Evolutionary conservation across 2,329 filamentous ascomycete genomes (phyloP), one percentile per base, ranked within the genome.

Genomic region (Curvularia lunata): DNA sequence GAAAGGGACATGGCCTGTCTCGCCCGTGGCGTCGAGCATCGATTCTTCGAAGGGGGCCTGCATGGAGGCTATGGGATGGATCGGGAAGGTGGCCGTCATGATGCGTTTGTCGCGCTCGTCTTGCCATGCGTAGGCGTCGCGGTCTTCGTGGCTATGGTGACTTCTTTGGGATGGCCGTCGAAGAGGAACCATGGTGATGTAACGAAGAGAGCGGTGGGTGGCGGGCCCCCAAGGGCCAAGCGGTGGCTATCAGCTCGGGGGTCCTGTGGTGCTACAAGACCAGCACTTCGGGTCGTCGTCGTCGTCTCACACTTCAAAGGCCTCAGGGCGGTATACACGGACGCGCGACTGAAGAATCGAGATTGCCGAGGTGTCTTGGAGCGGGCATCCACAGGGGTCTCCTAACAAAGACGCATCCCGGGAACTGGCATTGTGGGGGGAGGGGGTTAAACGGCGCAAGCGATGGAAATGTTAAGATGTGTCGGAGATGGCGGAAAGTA

Each of bases 31-130:
- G 71, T 95, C 91, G 56, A 86, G 80, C 66, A 95, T 86, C 1
- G 91, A 94, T 77, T 95, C 91, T 67, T 90, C 88, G 73, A 96
- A 95, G 60, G 91, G 90, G 61, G 84, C 86, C 75, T 95, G 91
- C 86, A 95, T 90, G 28, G 85, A 84, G 16, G 85, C 80, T 50
- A 95, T 88, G 6, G 91, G 91, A 72, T 96, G 91, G 42, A 78
- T 73, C n/a, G 84, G 85, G 59, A 80, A 74, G 55, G 67, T 69
- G 46, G 67, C 66, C 42, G 70, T 67, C 69, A 74, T 74, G 68
- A 71, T 72, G 71, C 64, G 66, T 51, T 65, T 63, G 64, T 72
- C 68, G 66, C 68, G 73, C 53, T 73, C 68, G 62, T 68, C 64
- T 51, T 69, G 66, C 71, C 72, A 75, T 68, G 69, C 70, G 61